Evolutionary conservation across 2,329 filamentous ascomycete genomes (phyloP).

Genomic region (Aspergillus fumigatiaffinis): DNA sequence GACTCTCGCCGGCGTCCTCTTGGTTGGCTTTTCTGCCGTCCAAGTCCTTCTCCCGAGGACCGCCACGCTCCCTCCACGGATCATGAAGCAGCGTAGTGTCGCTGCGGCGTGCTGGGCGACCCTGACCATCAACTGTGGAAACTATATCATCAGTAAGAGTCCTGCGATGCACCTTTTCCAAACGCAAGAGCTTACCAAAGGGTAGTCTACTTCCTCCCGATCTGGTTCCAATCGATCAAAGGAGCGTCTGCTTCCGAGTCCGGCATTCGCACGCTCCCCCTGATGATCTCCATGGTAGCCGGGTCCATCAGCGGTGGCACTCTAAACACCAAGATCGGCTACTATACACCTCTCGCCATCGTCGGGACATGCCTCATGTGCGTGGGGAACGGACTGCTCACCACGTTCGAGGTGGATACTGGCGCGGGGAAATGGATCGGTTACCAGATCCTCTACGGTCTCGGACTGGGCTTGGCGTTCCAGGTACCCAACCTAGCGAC

Average conservation of each 20-base stretch:
- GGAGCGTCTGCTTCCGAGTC: slow-evolving; percentile 29
- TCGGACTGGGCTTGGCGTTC: slow-evolving; percentile 30
- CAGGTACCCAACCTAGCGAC: slow-evolving; percentile 32
- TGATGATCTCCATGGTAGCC: slow-evolving; percentile 34
- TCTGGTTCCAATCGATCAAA: slow-evolving; percentile 13
- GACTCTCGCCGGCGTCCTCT: slow-evolving; percentile 1
- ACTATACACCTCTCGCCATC: slow-evolving; percentile 23
- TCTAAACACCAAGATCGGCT: slow-evolving; percentile 21
- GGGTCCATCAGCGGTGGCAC: slow-evolving; percentile 24
- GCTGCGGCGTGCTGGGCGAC: slow-evolving; percentile 4
- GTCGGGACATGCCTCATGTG: slow-evolving; percentile 10
- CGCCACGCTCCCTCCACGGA: slow-evolving; percentile 7
- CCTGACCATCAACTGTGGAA: slow-evolving; percentile 8
- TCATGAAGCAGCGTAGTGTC: slow-evolving; percentile 5
- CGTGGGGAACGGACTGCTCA: slow-evolving; percentile 30
- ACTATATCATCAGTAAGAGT: neutral
- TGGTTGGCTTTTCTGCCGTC: slow-evolving; percentile 1
- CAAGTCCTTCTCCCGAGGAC: slow-evolving; percentile 1
- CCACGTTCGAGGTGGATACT: slow-evolving; percentile 28
- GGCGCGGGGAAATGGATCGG: slow-evolving; percentile 33
- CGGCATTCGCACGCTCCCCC: slow-evolving; percentile 42
- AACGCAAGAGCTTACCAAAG: neutral
- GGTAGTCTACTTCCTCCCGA: slow-evolving; percentile 3
- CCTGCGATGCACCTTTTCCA: neutral
- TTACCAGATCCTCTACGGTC: slow-evolving; percentile 33